Percentiles rank a stretch among this genome's conserved stretches.
phyloP scores from a whole-genome alignment of 2,329 filamentous ascomycete species.

The Alternaria postmessia region DNA sequence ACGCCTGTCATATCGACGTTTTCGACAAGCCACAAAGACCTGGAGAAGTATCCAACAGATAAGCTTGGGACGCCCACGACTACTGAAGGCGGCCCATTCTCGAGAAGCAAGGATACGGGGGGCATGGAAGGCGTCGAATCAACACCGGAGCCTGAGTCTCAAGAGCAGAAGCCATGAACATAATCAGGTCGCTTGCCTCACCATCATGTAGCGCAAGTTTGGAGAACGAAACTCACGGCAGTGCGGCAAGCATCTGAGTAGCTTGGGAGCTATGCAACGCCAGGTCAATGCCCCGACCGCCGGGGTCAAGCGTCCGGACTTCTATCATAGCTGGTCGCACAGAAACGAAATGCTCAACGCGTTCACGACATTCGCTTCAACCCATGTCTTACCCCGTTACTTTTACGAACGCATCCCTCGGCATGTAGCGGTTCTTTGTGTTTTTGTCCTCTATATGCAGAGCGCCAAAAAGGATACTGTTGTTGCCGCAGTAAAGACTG shows the following conservation, averaged over 20 bases:
- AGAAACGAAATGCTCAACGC: conserved; percentile 3
- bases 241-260: not conserved
- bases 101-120: conserved; percentile 30
- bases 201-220: not conserved
- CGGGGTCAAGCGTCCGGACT: not conserved
- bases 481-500: not conserved
- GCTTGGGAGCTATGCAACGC: not conserved
- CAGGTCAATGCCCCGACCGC: not conserved
- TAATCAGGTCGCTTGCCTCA: not conserved
- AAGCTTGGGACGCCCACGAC: conserved; percentile 50
- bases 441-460: not conserved
- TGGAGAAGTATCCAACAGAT: conserved; percentile 57
- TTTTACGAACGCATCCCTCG: not conserved
- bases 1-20: conserved; percentile 61
- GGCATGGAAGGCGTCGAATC: conserved; percentile 40
- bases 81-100: conserved; percentile 32
- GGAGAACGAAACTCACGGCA: not conserved
- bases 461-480: not conserved
- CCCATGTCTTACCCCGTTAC: conserved; percentile 1
- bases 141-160: conserved; percentile 23
- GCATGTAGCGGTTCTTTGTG: conserved; percentile 1
- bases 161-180: conserved; percentile 23
- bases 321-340: not conserved
- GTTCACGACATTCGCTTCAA: conserved; percentile 5
- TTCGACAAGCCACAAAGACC: conserved; percentile 61